Evolutionary conservation across 768 basidiomycete genomes (phyloP).

Genomic region (Boletellus ananas): DNA sequence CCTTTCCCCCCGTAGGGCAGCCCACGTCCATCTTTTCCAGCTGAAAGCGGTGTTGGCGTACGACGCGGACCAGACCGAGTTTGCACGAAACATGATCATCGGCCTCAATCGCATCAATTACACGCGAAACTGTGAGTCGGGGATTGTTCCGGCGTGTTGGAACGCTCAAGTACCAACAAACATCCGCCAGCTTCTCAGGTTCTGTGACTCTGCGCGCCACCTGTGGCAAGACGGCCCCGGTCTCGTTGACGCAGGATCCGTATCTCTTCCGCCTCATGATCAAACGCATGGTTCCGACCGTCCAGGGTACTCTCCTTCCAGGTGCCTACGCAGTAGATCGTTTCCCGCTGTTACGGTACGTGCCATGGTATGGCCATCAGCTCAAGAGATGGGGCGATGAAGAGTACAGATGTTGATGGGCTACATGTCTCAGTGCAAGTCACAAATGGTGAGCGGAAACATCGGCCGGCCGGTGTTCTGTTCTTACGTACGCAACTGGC

Average conservation of each 20-base stretch:
- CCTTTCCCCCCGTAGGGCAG: conserved; percentile 33
- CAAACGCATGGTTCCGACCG: conserved; percentile 26
- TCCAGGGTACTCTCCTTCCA: conserved; percentile 30
- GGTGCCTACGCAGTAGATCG: conserved; percentile 34
- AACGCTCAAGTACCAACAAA: too few relatives aligned
- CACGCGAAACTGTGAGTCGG: conserved; percentile 36
- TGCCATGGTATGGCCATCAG: conserved; percentile 62
- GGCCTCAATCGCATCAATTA: conserved; percentile 20
- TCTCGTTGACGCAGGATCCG: conserved; percentile 14
- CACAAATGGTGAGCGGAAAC: conserved; percentile 39
- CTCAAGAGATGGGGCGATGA: conserved; percentile 51
- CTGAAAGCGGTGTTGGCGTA: conserved; percentile 45
- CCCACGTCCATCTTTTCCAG: conserved; percentile 53
- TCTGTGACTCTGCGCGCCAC: conserved; percentile 25
- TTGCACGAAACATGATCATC: conserved; percentile 22
- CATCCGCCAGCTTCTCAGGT: conserved; percentile 25
- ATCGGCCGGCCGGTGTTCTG: too few relatives aligned
- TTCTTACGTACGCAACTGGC: background rate
- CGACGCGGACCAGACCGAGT: conserved; percentile 41
- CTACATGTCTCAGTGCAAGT: conserved; percentile 43
- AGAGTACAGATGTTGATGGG: conserved; percentile 49
- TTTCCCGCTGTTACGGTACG: conserved; percentile 37
- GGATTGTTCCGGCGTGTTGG: too few relatives aligned
- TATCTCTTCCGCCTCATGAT: conserved; percentile 27
- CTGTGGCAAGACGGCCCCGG: conserved; percentile 26